These are phyloP conservation scores for Mortierella sp. DNA, from an alignment of 371 early-diverging fungal species.

Conservation along the genomic window DNA sequence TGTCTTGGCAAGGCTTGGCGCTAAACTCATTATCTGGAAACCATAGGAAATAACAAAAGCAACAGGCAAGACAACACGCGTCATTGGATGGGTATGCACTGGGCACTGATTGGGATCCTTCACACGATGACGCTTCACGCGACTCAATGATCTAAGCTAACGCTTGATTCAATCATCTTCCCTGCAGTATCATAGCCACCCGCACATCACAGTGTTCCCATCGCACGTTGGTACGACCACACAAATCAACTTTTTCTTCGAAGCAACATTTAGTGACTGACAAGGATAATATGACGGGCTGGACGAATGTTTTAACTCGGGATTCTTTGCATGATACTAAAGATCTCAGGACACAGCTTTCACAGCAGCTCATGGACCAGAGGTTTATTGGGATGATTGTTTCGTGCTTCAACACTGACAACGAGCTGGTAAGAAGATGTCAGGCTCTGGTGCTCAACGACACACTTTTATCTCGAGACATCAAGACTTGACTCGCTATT, in stretches of 20 bases:
- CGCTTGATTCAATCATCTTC: background rate
- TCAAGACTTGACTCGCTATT: too few relatives aligned
- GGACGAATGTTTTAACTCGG: too few relatives aligned
- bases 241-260: background rate
- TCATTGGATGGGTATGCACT: conserved; percentile 76
- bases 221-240: conserved; percentile 69
- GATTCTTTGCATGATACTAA: too few relatives aligned
- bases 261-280: too few relatives aligned
- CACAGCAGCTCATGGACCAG: conserved; percentile 73
- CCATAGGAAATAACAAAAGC: conserved; percentile 58
- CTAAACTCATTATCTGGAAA: too few relatives aligned
- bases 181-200: conserved; percentile 73
- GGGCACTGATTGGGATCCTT: background rate
- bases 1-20: too few relatives aligned
- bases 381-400: conserved; percentile 79
- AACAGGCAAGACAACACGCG: conserved; percentile 59
- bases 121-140: background rate
- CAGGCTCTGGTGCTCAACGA: background rate
- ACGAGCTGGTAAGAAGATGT: conserved; percentile 53
- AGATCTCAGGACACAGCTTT: conserved; percentile 75
- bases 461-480: too few relatives aligned
- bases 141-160: background rate
- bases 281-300: too few relatives aligned
- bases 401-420: conserved; percentile 71
- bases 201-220: conserved; percentile 81